phyloP scores from a whole-genome alignment of 805 yeast genomes.

The Wickerhamiella vanderwaltii region DNA sequence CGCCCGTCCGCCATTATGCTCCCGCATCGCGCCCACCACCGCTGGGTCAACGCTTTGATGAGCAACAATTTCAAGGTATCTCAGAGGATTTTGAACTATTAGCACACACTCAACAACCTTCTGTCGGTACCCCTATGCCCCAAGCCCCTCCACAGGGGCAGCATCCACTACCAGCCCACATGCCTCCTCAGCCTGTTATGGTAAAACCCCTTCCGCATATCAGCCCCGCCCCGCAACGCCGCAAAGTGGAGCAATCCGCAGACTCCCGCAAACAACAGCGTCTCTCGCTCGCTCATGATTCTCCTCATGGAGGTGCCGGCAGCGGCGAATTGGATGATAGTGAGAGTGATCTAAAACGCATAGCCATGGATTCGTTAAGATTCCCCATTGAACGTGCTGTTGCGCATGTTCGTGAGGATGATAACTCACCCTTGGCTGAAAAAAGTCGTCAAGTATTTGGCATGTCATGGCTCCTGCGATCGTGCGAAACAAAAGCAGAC shows the following conservation, averaged over 20 bases:
- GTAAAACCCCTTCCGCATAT: not conserved
- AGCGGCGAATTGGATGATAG: slow-evolving; percentile 8
- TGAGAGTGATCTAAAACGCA: slow-evolving; percentile 13
- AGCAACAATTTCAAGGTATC: not conserved
- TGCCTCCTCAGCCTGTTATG: not conserved
- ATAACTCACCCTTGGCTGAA: slow-evolving; percentile 21
- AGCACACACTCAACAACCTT: not conserved
- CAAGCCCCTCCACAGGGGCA: not conserved
- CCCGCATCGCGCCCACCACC: not conserved
- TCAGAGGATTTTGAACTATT: slow-evolving; percentile 4
- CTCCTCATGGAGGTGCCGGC: slow-evolving; percentile 4
- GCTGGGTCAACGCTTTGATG: not conserved
- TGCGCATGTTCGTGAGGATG: slow-evolving; percentile 15
- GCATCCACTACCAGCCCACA: slow-evolving; percentile 3
- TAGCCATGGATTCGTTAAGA: slow-evolving; percentile 14
- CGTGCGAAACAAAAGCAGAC: slow-evolving; percentile 40
- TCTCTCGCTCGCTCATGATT: not conserved
- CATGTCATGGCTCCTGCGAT: slow-evolving; percentile 62
- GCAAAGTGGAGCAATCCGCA: not conserved
- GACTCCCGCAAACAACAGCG: slow-evolving; percentile 5
- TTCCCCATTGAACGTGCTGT: slow-evolving; percentile 16
- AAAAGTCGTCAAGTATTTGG: slow-evolving; percentile 55
- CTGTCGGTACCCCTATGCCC: not conserved
- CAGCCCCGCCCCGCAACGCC: slow-evolving; percentile 6
- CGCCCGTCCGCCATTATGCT: not conserved